Base-by-base conservation (phyloP, 305 asterid genomes). In the Fraxinus latifolia region DNA sequence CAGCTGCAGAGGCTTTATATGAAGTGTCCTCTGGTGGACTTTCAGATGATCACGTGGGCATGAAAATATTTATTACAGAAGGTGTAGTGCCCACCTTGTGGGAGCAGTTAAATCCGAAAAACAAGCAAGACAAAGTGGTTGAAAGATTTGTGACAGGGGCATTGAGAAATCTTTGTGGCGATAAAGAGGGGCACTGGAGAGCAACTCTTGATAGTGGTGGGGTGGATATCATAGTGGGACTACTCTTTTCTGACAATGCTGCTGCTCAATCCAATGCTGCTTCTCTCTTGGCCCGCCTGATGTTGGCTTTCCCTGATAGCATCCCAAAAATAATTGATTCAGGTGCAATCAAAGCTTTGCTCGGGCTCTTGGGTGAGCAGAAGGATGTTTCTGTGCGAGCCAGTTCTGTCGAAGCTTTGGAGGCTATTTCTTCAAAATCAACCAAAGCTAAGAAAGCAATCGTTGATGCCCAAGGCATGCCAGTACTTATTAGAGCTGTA, bases 391-490 rank as follows among this genome's bases (percentile, higher is more conserved):
- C 91, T 34, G 97, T 92, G 71, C 85, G 97, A 86, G 95, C 93
- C 82, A 93, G 91, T 84, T 95, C 97, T 74, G 97, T 97, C 32
- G 99, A 92, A 87, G 99, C 99, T 77, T 86, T 95, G 81, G 92
- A 91, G 79, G 93, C 91, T 70, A 86, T 95, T 84, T 91, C 97
- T 81, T 82, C 82, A 9, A 90, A 89, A 91, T 93, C 98, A 74
- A 78, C 85, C n/a, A 53, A 85, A 82, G 97, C 95, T 74, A 92
- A 85, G 83, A 84, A 90, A 84, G 84, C 82, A 42, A 86, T 95
- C 84, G 84, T 82, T 80, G 97, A 92, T 82, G 90, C 92, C 36
- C 88, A 88, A 68, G 99, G 99, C 78, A 58, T 91, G 80, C 86
- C 89, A 8, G 81, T 92, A 85, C 93, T 95, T 67, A 91, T 91